A percentile compares a stretch with the other conserved stretches of the same genome.
These are phyloP conservation scores for Puya raimondii DNA, from an alignment of 176 grass and related monocot species.

Conservation along the genomic window DNA sequence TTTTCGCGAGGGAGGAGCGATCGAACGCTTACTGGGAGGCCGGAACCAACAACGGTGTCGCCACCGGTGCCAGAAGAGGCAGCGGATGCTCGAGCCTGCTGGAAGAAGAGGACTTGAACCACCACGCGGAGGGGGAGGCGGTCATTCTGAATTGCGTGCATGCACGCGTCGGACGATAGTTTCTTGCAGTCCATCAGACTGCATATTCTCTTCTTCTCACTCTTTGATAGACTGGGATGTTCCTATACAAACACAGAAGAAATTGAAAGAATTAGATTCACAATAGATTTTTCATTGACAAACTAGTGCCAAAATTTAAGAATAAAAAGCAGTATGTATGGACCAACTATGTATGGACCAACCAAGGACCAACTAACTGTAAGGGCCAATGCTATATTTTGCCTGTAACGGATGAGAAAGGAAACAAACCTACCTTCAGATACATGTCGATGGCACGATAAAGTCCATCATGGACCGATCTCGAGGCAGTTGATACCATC, in stretches of 20 bases:
- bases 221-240: slow-evolving; percentile 74
- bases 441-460: slow-evolving; percentile 95
- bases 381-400: background rate
- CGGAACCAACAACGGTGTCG: slow-evolving; percentile 2
- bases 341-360: background rate
- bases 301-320: background rate
- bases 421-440: slow-evolving; percentile 63
- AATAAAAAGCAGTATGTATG: background rate
- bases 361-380: background rate
- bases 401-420: background rate
- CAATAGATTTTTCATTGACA: background rate
- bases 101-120: slow-evolving; percentile 93
- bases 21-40: slow-evolving; percentile 28
- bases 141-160: slow-evolving; percentile 92
- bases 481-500: slow-evolving; percentile 45
- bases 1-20: slow-evolving; percentile 69
- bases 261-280: background rate
- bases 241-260: slow-evolving; percentile 38
- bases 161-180: slow-evolving; percentile 64
- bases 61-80: slow-evolving; percentile 18
- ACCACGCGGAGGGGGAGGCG: slow-evolving; percentile 85
- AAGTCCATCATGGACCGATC: slow-evolving; percentile 63
- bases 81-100: slow-evolving; percentile 43
- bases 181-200: slow-evolving; percentile 92
- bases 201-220: slow-evolving; percentile 78